These are phyloP conservation scores for Fraxinus latifolia DNA, from an alignment of 305 asterid species.

Conservation along the genomic window DNA sequence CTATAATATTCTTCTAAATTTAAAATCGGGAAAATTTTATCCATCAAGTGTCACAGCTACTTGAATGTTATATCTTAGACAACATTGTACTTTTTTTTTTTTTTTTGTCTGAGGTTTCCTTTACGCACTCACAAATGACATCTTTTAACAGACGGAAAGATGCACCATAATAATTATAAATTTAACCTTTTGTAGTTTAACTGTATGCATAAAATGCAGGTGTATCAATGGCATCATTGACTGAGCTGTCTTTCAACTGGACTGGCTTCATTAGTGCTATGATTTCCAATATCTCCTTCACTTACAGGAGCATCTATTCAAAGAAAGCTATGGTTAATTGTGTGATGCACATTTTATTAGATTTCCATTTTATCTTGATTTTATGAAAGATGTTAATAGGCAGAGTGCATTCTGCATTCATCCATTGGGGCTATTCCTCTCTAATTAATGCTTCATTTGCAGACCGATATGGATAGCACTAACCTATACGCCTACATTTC, in stretches of 20 bases:
- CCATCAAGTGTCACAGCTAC: not conserved
- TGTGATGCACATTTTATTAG: slow-evolving; percentile 10
- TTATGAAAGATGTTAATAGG: slow-evolving; percentile 3
- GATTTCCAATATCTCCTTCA: slow-evolving; percentile 98
- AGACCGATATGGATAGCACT: slow-evolving; percentile 99
- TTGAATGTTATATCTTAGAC: not conserved
- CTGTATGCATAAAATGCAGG: slow-evolving; percentile 45
- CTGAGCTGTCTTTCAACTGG: slow-evolving; percentile 99
- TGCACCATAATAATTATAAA: not conserved
- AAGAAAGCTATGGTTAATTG: slow-evolving; percentile 93
- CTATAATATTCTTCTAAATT: slow-evolving; percentile 12
- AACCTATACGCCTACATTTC: slow-evolving; percentile 94
- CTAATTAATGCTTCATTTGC: slow-evolving; percentile 39
- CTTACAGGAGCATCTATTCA: slow-evolving; percentile 95
- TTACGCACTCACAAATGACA: not conserved
- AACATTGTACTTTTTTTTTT: not conserved
- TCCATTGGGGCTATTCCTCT: not conserved
- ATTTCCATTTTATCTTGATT: slow-evolving; percentile 6
- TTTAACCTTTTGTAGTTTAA: slow-evolving; percentile 18
- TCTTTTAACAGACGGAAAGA: not conserved
- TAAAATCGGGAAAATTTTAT: not conserved
- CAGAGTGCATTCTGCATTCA: not conserved
- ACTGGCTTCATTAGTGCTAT: slow-evolving; percentile 83
- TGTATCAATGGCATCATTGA: slow-evolving; percentile 97
- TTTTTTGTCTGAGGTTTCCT: not conserved